These are phyloP conservation scores for Przewalskia tangutica DNA, from an alignment of 257 asterid genomes.

Conservation along the genomic window DNA sequence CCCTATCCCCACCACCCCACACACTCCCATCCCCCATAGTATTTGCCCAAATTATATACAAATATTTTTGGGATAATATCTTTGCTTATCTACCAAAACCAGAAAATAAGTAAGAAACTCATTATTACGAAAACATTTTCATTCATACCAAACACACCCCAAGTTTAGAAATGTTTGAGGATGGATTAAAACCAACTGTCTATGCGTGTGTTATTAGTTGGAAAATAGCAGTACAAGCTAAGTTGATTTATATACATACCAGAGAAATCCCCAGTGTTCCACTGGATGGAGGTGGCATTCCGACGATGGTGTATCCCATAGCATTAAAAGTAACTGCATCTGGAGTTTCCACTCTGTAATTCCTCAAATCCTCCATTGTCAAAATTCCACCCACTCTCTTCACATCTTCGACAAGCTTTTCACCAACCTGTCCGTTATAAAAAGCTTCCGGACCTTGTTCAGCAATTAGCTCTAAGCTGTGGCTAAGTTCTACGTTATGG, in stretches of 20 bases:
- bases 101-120: too few species aligned
- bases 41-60: too few species aligned
- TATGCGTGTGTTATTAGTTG: neutral
- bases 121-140: too few species aligned
- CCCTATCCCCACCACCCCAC: too few species aligned
- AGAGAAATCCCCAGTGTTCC: conserved; percentile 79
- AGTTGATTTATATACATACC: conserved; percentile 29
- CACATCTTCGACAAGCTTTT: conserved; percentile 53
- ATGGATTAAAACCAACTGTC: neutral
- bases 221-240: neutral
- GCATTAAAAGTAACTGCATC: conserved; percentile 44
- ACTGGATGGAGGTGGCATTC: conserved; percentile 95
- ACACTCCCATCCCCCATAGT: too few species aligned
- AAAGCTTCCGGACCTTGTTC: conserved; percentile 68
- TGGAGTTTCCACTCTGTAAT: conserved; percentile 41
- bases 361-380: conserved; percentile 75
- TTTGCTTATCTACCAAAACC: too few species aligned
- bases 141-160: too few species aligned
- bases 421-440: conserved; percentile 66
- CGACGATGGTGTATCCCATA: conserved; percentile 68
- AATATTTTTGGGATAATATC: too few species aligned
- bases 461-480: conserved; percentile 53
- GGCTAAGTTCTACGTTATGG: conserved; percentile 70
- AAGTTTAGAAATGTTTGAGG: neutral
- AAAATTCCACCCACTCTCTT: conserved; percentile 66